A percentile compares a stretch with the other conserved stretches of the same genome.
Conservation (phyloP, 768 basidiomycete species). For the Termitomyces sp. region DNA sequence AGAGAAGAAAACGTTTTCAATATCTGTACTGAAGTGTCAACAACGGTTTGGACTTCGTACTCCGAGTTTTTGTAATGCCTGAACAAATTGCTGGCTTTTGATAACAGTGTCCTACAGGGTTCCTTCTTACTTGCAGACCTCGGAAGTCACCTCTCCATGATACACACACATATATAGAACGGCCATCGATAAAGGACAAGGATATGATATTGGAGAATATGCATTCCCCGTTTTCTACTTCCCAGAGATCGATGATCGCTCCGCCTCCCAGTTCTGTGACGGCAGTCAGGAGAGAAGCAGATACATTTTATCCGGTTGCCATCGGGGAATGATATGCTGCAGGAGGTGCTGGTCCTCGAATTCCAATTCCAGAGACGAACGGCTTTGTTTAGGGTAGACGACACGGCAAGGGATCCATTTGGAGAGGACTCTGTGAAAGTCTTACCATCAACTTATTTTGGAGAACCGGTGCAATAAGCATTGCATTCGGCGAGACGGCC, state of each 20-base stretch:
- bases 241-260: background rate
- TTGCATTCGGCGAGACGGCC: no score
- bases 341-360: background rate
- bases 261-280: background rate
- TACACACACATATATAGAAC: background rate
- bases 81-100: background rate
- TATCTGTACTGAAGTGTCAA: slow-evolving; percentile 42
- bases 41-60: background rate
- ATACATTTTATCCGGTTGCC: background rate
- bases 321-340: background rate
- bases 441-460: no score
- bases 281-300: background rate
- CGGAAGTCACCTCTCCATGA: background rate
- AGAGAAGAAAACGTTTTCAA: slow-evolving; percentile 50
- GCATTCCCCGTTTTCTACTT: background rate
- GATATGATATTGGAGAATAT: background rate
- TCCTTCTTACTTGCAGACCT: background rate
- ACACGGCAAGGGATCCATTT: background rate
- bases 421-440: background rate
- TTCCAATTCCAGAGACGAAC: background rate
- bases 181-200: background rate
- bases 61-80: background rate
- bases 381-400: background rate
- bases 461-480: no score
- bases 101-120: no score